Evolutionary conservation across 1,139 yeast species (phyloP).

Genomic region (Hanseniaspora sp.): DNA sequence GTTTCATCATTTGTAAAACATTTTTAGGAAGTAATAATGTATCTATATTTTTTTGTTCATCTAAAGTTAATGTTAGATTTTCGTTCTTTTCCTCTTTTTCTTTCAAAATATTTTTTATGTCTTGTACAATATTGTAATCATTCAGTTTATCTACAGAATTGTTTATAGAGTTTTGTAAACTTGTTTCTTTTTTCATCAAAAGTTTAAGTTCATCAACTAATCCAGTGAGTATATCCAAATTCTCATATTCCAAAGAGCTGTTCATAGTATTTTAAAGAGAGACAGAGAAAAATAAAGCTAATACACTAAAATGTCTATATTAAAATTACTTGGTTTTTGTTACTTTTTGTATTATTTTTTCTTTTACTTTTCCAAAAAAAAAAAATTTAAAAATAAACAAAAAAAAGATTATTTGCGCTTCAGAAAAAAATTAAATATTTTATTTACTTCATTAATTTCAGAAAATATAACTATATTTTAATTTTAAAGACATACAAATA

Average conservation of each 20-base stretch:
- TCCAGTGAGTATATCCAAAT: neutral
- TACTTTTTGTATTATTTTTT: too few relatives aligned
- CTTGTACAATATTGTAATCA: neutral
- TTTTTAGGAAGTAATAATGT: neutral
- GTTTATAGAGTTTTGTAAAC: slow-evolving; percentile 2
- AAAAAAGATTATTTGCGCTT: too few relatives aligned
- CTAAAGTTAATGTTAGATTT: neutral
- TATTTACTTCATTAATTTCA: too few relatives aligned
- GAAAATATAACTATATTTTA: too few relatives aligned
- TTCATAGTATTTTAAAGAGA: neutral
- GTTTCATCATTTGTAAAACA: neutral
- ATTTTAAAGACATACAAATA: too few relatives aligned
- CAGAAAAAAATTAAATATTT: too few relatives aligned
- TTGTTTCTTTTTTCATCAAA: neutral
- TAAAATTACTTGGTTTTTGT: too few relatives aligned
- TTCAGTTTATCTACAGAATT: neutral
- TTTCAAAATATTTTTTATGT: neutral
- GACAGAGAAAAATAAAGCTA: neutral
- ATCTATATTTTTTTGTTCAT: neutral
- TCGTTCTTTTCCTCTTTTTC: neutral
- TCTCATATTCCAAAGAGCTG: slow-evolving; percentile 9
- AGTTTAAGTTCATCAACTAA: slow-evolving; percentile 5
- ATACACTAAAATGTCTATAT: neutral
- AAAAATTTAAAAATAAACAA: too few relatives aligned
- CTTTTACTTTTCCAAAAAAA: too few relatives aligned